Base-by-base conservation (phyloP, 2,329 filamentous ascomycete genomes). In the Fusarium sp. region DNA sequence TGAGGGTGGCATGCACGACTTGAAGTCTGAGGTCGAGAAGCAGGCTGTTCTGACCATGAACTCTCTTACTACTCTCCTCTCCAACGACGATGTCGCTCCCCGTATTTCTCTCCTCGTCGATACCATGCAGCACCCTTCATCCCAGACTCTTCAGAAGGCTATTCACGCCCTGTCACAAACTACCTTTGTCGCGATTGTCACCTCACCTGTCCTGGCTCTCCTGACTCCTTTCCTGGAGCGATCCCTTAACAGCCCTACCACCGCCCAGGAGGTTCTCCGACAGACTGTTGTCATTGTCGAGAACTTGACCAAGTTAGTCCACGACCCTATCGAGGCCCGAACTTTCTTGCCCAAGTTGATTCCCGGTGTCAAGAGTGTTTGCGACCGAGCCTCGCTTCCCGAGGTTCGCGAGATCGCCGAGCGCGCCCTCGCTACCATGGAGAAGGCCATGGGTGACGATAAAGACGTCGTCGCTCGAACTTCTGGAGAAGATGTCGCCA, bases 221-320 rank as follows among this genome's bases (percentile, higher is more conserved):
- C 86, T 99, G 55, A 99, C 96, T 3, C 96, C 96, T 44, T 91
- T 98, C 71, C 88, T 99, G 26, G 96, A 98, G 82, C 91, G 96
- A 72, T 93, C 94, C 19, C 87, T 99, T 64, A 97, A 97, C 83
- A 95, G 90, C 63, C 96, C 95, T 10, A 88, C 88, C 17, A 99
- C 96, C 6, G 86, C 92, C 5, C 96, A 99, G 78, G 96, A 99
- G 81, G 94, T 98, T 21, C 85, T 97, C 56, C 91, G 96, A 64
- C 95, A 97, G 82, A 97, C 96, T 4, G 94, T 97, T 28, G 94
- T 99, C 54, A 96, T 99, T 50, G 92, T 96, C 20, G 96, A 99
- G 83, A 99, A 99, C 82, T 84, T 99, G 83, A 99, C 96, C 63
- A 98, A 97, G 83, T 89, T 99, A 30, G 96, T 99, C 26, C 96